Conservation (phyloP, 129 eudicot species). For the Escallonia herrerae region DNA sequence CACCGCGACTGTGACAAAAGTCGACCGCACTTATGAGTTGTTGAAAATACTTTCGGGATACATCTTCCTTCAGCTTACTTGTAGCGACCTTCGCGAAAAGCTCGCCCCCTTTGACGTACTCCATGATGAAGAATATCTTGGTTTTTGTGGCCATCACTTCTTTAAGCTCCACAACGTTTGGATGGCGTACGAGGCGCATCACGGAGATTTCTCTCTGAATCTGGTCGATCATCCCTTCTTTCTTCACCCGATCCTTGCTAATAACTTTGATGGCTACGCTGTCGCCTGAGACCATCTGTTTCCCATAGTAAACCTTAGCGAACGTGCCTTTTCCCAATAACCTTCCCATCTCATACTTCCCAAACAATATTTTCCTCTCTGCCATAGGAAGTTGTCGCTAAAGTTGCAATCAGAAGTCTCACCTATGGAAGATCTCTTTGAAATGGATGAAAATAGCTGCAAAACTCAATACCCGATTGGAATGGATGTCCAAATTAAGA, state of each 20-base stretch:
- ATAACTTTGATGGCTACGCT: conserved; percentile 83
- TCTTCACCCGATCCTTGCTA: conserved; percentile 62
- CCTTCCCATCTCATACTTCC: conserved; percentile 84
- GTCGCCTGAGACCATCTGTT: conserved; percentile 36
- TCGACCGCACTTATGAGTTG: conserved; percentile 85
- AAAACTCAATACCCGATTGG: too few relatives aligned
- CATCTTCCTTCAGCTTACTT: conserved; percentile 56
- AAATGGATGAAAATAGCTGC: too few relatives aligned
- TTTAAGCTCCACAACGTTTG: conserved; percentile 67
- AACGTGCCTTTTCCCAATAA: conserved; percentile 80
- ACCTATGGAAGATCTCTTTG: too few relatives aligned
- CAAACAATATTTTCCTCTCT: conserved; percentile 37
- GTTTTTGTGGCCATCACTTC: conserved; percentile 72
- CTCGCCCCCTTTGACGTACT: conserved; percentile 78
- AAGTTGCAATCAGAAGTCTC: too few relatives aligned
- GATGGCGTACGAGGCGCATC: conserved; percentile 70
- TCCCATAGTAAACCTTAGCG: conserved; percentile 69
- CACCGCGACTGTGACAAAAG: conserved; percentile 78
- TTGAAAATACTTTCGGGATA: conserved; percentile 66
- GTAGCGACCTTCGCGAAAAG: conserved; percentile 59
- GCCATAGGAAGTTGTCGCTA: too few relatives aligned
- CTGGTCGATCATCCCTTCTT: conserved; percentile 59
- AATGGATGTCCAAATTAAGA: too few relatives aligned
- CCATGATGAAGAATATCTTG: conserved; percentile 69
- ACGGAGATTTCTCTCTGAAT: conserved; percentile 75